These are phyloP conservation scores for Microdochium paspali DNA, from an alignment of 2,329 filamentous ascomycete genomes.

Conservation along the genomic window DNA sequence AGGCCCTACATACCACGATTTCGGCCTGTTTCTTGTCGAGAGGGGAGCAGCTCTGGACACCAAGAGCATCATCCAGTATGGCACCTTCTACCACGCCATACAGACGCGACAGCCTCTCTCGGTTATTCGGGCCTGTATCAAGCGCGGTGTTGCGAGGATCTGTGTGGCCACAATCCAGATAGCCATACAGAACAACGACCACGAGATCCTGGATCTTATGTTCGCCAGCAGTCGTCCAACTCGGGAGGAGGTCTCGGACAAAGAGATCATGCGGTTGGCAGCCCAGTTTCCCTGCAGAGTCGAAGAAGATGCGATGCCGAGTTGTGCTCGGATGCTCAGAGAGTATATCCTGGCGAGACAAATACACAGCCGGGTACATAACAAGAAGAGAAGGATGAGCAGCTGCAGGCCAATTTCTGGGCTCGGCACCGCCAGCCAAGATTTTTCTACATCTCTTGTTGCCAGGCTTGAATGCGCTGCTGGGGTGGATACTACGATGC, in stretches of 20 bases:
- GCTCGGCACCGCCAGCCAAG: not conserved
- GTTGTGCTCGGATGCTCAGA: not conserved
- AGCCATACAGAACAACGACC: not conserved
- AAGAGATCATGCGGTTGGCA: not conserved
- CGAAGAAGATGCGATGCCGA: not conserved
- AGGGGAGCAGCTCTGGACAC: not conserved
- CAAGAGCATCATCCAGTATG: not conserved
- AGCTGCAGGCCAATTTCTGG: not conserved
- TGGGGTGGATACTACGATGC: too few relatives aligned
- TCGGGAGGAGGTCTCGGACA: not conserved
- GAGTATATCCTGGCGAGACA: not conserved
- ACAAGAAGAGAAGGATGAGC: not conserved
- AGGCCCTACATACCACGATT: not conserved
- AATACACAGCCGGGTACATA: not conserved
- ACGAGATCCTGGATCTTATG: not conserved
- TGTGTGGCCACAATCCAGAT: not conserved
- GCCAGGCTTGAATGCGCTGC: not conserved
- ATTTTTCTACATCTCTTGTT: not conserved
- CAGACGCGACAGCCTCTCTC: not conserved
- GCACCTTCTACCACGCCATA: not conserved
- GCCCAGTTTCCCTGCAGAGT: not conserved
- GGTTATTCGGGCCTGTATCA: not conserved
- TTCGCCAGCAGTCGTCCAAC: not conserved
- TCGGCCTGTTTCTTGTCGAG: not conserved
- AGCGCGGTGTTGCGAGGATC: not conserved